Evolutionary conservation across 1,284 basidiomycete genomes (phyloP), one percentile per base, ranked within the genome.

Genomic region (Amylostereum areolatum): DNA sequence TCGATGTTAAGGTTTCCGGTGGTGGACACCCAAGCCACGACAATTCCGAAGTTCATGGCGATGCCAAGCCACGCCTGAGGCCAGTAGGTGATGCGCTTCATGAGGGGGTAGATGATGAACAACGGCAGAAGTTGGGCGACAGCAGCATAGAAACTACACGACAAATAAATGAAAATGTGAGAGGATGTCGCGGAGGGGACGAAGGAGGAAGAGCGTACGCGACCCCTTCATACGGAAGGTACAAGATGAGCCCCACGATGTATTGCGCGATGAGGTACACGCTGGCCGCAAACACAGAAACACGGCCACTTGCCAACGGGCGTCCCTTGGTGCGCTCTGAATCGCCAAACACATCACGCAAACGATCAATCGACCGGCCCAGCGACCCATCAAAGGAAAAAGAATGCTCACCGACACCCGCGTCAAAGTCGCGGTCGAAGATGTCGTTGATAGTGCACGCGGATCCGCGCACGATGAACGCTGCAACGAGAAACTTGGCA

Each of bases 21-120:
- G 5, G 64, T 58, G 54, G 72, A 54, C 57, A 78, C 70, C 73
- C 73, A 78, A 1, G 73, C 66, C 8, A 73, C 72, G 29, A 75
- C 62, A 49, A 76, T 65, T 5, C 75, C 75, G 45, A 74, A 75
- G 56, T 78, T 78, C 74, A 79, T 77, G 8, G 75, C 73, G 48
- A 77, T 65, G 10, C 77, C 87, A 1, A 91, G 75, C 63, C 85
- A 84, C 11, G 86, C 75, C 63, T 92, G 90, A 6, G 90, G 89
- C 81, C 89, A 92, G 63, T 92, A 78, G 0, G 90, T 79, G 28
- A 72, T 59, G 4, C 76, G 67, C 55, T 80, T 80, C 43, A 78
- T 59, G 5, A 78, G 63, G 3, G 77, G 77, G 59, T 80, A 80
- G 40, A 78, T 65, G 9, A 67, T 53, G 44, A 56, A 53, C 75